A percentile compares a stretch with the other conserved stretches of the same genome.
These are phyloP conservation scores for Babesia bovis DNA, from an alignment of 169 alveolate genomes.

Conservation along the genomic window DNA sequence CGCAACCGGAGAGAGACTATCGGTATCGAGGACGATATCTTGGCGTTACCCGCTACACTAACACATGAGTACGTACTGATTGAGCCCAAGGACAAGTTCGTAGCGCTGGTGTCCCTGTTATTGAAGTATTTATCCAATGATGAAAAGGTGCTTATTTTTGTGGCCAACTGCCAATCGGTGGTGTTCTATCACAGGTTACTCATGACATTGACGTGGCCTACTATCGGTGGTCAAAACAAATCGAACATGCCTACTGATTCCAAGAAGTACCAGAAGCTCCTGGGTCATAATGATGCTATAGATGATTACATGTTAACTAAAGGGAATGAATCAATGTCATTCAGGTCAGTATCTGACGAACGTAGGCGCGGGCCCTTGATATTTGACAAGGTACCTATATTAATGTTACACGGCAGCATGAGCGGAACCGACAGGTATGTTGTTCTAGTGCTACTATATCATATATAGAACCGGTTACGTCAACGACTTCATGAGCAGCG, in stretches of 20 bases:
- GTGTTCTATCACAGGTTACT: slow-evolving; percentile 58
- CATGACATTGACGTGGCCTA: slow-evolving; percentile 72
- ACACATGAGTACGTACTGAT: slow-evolving; percentile 52
- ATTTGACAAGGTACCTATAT: slow-evolving; percentile 55
- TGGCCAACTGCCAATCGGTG: slow-evolving; percentile 73
- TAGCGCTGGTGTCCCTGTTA: slow-evolving; percentile 44
- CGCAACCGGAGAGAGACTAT: slow-evolving; percentile 66
- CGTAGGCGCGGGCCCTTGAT: slow-evolving; percentile 38
- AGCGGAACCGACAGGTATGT: slow-evolving; percentile 66
- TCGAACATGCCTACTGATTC: slow-evolving; percentile 2
- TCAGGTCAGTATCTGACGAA: slow-evolving; percentile 22
- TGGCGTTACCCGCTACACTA: slow-evolving; percentile 46
- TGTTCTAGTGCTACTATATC: not conserved
- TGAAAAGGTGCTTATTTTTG: slow-evolving; percentile 70
- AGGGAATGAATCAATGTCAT: slow-evolving; percentile 2
- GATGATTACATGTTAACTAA: slow-evolving; percentile 4
- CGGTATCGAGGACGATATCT: slow-evolving; percentile 51
- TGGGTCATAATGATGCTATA: slow-evolving; percentile 12
- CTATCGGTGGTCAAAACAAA: slow-evolving; percentile 16
- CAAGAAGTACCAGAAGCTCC: slow-evolving; percentile 20
- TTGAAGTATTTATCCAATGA: slow-evolving; percentile 29
- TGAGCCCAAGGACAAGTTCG: slow-evolving; percentile 60
- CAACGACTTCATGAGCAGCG: slow-evolving; percentile 59
- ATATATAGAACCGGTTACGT: slow-evolving; percentile 55
- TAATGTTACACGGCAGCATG: slow-evolving; percentile 72